Percentiles rank a stretch among this genome's conserved stretches.
These are phyloP conservation scores for Phytophthora chlamydospora DNA, from an alignment of 352 stramenopile genomes.

Conservation along the genomic window DNA sequence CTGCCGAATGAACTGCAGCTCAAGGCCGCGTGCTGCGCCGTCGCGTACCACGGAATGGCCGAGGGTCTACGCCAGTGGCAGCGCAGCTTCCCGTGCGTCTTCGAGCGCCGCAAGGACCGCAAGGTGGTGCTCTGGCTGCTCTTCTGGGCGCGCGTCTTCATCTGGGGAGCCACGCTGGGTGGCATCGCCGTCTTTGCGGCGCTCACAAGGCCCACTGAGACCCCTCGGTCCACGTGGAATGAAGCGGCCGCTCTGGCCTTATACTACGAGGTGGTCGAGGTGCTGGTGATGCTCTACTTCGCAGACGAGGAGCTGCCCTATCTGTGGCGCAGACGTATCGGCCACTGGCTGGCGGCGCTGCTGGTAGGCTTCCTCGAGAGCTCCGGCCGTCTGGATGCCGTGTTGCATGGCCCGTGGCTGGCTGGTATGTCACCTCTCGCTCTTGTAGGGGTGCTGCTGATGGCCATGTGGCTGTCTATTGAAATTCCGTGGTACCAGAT, in stretches of 20 bases:
- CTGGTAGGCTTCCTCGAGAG: slow-evolving; percentile 39
- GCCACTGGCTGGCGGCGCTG: slow-evolving; percentile 44
- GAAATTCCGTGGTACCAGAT: slow-evolving; percentile 52
- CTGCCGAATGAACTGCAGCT: slow-evolving; percentile 46
- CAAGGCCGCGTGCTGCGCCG: slow-evolving; percentile 48
- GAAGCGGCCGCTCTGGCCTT: slow-evolving; percentile 27
- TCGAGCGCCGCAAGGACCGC: slow-evolving; percentile 36
- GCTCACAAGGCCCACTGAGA: not conserved
- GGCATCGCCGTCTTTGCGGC: slow-evolving; percentile 21
- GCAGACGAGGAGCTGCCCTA: slow-evolving; percentile 47
- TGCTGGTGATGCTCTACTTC: slow-evolving; percentile 68
- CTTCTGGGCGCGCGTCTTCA: slow-evolving; percentile 68
- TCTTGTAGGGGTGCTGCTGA: slow-evolving; percentile 43
- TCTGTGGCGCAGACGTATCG: slow-evolving; percentile 43
- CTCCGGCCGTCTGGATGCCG: slow-evolving; percentile 23
- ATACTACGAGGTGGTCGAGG: slow-evolving; percentile 59
- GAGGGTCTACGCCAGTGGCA: slow-evolving; percentile 45
- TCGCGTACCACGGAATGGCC: slow-evolving; percentile 47
- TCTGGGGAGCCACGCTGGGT: slow-evolving; percentile 61
- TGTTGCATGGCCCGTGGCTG: slow-evolving; percentile 28
- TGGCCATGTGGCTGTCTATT: slow-evolving; percentile 48
- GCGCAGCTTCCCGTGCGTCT: slow-evolving; percentile 41
- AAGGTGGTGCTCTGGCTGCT: slow-evolving; percentile 55
- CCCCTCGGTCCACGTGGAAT: slow-evolving; percentile 8
- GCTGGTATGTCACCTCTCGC: slow-evolving; percentile 33